These are phyloP conservation scores for Atkinsonella texensis DNA, from an alignment of 2,329 filamentous ascomycete genomes.

Conservation along the genomic window DNA sequence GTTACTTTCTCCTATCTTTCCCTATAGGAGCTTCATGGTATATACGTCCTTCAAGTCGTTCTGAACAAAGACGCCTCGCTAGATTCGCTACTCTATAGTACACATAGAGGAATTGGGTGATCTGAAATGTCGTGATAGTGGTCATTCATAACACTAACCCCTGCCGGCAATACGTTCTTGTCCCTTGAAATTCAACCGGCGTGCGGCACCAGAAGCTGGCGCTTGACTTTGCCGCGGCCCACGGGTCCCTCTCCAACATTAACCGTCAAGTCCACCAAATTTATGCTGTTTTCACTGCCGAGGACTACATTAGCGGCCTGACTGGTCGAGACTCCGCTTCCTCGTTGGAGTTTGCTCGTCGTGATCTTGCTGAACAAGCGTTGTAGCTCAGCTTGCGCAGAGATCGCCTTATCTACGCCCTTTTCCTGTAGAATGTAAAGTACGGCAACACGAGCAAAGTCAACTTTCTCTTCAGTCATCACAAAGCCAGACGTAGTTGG, in stretches of 20 bases:
- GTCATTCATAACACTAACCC: background rate
- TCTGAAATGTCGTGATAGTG: background rate
- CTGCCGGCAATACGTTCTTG: background rate
- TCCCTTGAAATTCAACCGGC: background rate
- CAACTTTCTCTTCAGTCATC: slow-evolving; percentile 43
- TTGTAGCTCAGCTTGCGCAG: slow-evolving; percentile 42
- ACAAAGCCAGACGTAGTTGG: slow-evolving; percentile 23
- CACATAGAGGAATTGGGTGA: background rate
- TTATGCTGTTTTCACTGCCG: slow-evolving; percentile 33
- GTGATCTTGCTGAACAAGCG: slow-evolving; percentile 36
- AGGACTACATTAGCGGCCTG: slow-evolving; percentile 30
- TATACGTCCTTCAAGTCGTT: background rate
- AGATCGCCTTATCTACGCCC: slow-evolving; percentile 35
- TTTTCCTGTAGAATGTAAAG: slow-evolving; percentile 49
- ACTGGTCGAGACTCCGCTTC: slow-evolving; percentile 23
- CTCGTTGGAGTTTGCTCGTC: slow-evolving; percentile 15
- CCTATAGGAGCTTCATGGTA: background rate
- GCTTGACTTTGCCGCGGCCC: slow-evolving; percentile 15
- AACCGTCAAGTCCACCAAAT: slow-evolving; percentile 36
- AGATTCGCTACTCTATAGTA: background rate
- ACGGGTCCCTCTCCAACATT: slow-evolving; percentile 22
- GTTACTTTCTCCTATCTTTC: background rate
- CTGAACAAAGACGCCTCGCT: background rate
- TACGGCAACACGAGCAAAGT: slow-evolving; percentile 52
- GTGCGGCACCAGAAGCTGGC: background rate